Evolutionary conservation across 306 rosid species (phyloP), one percentile per base, ranked within the genome.

Genomic region (Citrullus amarus): DNA sequence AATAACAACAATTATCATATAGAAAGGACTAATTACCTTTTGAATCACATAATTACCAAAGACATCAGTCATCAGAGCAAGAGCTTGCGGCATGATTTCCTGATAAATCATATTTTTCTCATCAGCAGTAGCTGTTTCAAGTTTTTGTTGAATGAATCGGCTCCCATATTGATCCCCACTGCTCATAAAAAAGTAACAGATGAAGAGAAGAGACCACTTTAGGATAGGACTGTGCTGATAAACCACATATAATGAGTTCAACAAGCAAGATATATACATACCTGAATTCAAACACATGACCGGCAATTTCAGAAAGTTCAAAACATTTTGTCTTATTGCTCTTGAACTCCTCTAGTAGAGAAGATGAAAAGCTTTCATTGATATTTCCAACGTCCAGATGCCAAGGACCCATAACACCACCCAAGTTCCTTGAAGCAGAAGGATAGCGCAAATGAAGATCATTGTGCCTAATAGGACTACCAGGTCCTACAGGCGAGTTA

Each of bases 1-100:
- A 66, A 81, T 6, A 57, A 36, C 28, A 32, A 46, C 3, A 39
- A 25, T 66, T 41, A 56, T 16, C 8, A 28, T 78, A 22, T 50
- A 66, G 8, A n/a, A 8, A 79, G 36, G 8, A 68, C 8, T n/a
- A 20, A 36, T 81, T 87, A 93, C 98, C 97, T 93, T 92, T 78
- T 93, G 98, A 88, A 93, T 90, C 79, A 93, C 97, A 80, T 93
- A 93, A 87, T 93, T 93, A 80, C 98, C 98, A 68, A 93, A 93
- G 77, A 93, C 98, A 86, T 93, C 98, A 76, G 98, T 93, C 97
- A 91, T 93, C 81, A 93, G 81, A 80, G 90, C 90, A 65, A 94
- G 97, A 50, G 97, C 97, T 68, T 95, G 92, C 9, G 99, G 99
- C 97, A 89, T 92, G 81, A 95, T 90, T 88, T 95, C 98, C 85